Evolutionary conservation across 805 yeast genomes (phyloP), one percentile per base, ranked within the genome.

Genomic region (Yarrowia deformans): DNA sequence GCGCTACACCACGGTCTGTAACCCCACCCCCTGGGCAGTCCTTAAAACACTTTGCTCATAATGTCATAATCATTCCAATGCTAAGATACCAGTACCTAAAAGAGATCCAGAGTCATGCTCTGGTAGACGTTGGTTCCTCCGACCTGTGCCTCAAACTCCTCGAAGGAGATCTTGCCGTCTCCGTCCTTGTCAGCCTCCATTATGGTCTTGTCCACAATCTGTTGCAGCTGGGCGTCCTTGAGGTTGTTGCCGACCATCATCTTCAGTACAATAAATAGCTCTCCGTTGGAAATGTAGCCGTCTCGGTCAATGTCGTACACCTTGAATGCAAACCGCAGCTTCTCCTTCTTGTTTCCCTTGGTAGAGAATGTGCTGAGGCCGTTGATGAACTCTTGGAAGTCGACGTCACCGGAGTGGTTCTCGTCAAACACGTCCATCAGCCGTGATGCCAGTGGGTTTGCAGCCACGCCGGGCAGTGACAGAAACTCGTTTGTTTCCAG

Each of bases 201-300:
- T 72, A 96, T 93, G 0, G 99, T 93, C 78, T 96, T 88, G 78
- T 95, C 98, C n/a, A 94, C 98, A 67, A 95, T 86, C 79, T 96
- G 98, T 78, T 95, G 99, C 69, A 95, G 83, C 75, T 95, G 97
- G 35, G 86, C 87, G 70, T 91, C 97, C 71, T 87, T 89, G 69
- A 96, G 80, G 75, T 95, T 93, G 73, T 87, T 89, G 1, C 98
- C 99, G 35, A 96, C 99, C 99, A 95, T 95, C 86, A 91, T 90
- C 79, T 95, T 91, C 80, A 95, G 82, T 49, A 95, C 98, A 49
- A 94, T 83, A 75, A 89, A 95, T 69, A 95, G 79, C 79, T 95
- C 99, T 32, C 99, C 99, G 76, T 94, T 94, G 2, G 98, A 93
- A 45, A 95, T 91, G 77, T 76, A 93, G 0, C 99, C 99, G 77